Percentiles rank a stretch among this genome's conserved stretches.
These are phyloP conservation scores for Lolium multiflorum DNA, from an alignment of 176 grass and related monocot species.

Conservation along the genomic window DNA sequence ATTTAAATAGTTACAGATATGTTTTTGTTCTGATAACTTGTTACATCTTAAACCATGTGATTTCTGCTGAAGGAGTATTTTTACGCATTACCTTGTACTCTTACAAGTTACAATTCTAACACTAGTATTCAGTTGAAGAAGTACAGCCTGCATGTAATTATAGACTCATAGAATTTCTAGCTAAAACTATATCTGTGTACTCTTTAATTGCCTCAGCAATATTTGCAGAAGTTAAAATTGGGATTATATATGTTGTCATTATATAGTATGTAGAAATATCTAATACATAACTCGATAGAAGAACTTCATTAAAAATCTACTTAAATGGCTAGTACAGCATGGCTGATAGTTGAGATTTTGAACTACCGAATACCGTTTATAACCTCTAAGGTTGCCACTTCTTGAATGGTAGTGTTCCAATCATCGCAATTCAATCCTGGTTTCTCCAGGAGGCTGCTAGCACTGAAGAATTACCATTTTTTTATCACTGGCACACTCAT, in stretches of 20 bases:
- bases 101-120: neutral
- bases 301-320: neutral
- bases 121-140: neutral
- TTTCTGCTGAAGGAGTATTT: neutral
- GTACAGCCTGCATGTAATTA: neutral
- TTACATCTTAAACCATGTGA: neutral
- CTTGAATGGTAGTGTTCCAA: slow-evolving; percentile 1
- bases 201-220: neutral
- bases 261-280: neutral
- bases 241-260: slow-evolving; percentile 23
- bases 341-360: neutral
- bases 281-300: neutral
- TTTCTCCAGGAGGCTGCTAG: slow-evolving; percentile 1
- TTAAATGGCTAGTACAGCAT: neutral
- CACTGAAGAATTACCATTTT: neutral
- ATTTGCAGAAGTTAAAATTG: neutral
- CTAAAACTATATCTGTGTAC: neutral
- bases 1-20: neutral
- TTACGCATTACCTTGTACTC: neutral
- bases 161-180: neutral
- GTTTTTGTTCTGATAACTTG: slow-evolving; percentile 8
- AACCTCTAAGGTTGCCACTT: slow-evolving; percentile 2
- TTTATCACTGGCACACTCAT: neutral
- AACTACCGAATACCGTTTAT: neutral
- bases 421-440: neutral